Percentiles rank a stretch among this genome's conserved stretches.
Evolutionary conservation across 2,329 filamentous ascomycete genomes (phyloP).

Genomic region (Exophiala calicioides): DNA sequence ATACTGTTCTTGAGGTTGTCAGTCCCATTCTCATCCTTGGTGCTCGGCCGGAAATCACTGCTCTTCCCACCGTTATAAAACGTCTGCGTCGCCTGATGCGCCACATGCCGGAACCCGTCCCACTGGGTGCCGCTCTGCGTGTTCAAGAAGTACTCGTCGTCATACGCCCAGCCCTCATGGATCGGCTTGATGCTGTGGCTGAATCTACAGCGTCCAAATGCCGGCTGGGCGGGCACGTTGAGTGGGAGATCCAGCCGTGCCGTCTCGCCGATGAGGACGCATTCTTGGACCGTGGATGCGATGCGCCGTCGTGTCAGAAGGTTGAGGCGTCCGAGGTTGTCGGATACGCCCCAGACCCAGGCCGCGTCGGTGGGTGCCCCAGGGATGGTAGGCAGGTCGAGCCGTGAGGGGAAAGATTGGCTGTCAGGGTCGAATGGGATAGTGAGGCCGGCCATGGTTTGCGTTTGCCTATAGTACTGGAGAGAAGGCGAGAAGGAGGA

Average conservation of each 20-base stretch:
- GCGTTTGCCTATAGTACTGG: too few species aligned
- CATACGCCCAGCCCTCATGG: constrained; percentile 39
- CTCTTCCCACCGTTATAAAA: too few species aligned
- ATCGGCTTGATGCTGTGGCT: constrained; percentile 26
- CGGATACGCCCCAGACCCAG: constrained; percentile 61
- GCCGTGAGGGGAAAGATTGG: constrained; percentile 54
- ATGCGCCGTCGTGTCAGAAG: constrained; percentile 58
- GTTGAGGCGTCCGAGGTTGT: constrained; percentile 51
- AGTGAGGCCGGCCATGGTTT: too few species aligned
- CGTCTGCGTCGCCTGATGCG: constrained; percentile 36
- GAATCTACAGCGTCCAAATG: constrained; percentile 49
- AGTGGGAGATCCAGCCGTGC: constrained; percentile 57
- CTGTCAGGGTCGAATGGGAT: constrained; percentile 56
- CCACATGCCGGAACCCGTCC: constrained; percentile 52
- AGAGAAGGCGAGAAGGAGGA: too few species aligned
- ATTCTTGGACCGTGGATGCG: constrained; percentile 47
- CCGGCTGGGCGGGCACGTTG: constrained; percentile 52
- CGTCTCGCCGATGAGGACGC: constrained; percentile 58
- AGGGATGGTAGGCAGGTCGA: constrained; percentile 53
- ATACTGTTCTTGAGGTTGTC: constrained; percentile 42
- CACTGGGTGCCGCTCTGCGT: constrained; percentile 52
- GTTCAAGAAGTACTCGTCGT: constrained; percentile 50
- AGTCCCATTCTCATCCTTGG: constrained; percentile 2
- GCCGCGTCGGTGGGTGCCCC: constrained; percentile 57
- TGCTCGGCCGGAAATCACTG: too few species aligned